Evolutionary conservation across 257 asterid species (phyloP).

Genomic region (Solanum pennellii): DNA sequence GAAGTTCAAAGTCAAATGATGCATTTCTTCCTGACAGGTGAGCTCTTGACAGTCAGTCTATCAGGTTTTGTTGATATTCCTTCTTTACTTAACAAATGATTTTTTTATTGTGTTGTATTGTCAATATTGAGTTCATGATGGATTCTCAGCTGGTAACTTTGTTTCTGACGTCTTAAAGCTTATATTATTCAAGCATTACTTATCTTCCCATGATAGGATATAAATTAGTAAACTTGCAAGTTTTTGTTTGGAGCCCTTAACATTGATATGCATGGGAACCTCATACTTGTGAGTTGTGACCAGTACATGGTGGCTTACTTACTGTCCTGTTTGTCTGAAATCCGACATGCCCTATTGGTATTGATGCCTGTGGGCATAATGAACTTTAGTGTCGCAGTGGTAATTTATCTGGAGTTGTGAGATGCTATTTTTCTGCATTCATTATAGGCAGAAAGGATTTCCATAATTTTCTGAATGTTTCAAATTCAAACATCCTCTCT

Average conservation of each 20-base stretch:
- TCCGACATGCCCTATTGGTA: neutral
- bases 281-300: neutral
- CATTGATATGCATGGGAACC: neutral
- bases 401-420: neutral
- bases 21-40: constrained; percentile 66
- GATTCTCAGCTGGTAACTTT: neutral
- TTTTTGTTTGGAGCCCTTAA: neutral
- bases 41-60: neutral
- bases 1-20: constrained; percentile 50
- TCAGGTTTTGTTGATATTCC: neutral
- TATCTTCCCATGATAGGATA: neutral
- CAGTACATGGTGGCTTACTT: neutral
- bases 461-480: neutral
- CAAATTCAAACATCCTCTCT: neutral
- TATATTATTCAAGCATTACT: neutral
- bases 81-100: neutral
- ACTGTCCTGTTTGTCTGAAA: neutral
- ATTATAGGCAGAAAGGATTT: neutral
- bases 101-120: neutral
- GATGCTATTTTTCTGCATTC: neutral
- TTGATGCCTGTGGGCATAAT: neutral
- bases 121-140: neutral
- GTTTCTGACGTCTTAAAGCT: neutral
- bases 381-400: neutral
- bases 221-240: neutral